phyloP scores from a whole-genome alignment of 805 yeast species.

The Lipomyces anomalus region DNA sequence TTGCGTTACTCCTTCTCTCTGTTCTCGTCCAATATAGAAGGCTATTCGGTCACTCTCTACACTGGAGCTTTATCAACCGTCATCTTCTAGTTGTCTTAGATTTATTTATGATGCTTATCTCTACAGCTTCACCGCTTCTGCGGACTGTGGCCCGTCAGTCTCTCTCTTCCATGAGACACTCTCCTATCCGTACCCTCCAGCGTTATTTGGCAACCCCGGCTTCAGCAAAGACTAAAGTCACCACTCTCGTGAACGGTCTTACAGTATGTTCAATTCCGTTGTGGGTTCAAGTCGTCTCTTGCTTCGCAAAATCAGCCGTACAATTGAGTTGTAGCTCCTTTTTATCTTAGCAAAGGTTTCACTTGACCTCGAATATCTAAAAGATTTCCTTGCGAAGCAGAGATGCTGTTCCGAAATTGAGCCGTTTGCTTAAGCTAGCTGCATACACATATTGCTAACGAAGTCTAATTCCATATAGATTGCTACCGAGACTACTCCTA shows the following conservation, averaged over 20 bases:
- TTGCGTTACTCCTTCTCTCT: too few species aligned
- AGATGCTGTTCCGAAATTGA: too few species aligned
- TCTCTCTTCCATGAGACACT: not conserved
- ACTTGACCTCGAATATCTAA: too few species aligned
- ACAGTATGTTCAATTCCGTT: conserved; percentile 46
- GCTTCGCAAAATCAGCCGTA: too few species aligned
- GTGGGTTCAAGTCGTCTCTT: not conserved
- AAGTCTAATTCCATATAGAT: conserved; percentile 9
- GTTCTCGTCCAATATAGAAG: too few species aligned
- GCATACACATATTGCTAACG: not conserved
- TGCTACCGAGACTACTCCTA: conserved; percentile 83
- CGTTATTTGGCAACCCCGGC: conserved; percentile 27
- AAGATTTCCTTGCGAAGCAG: too few species aligned
- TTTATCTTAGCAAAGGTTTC: too few species aligned
- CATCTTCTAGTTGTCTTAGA: too few species aligned
- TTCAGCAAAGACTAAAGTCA: conserved; percentile 51
- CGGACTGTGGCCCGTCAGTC: conserved; percentile 5
- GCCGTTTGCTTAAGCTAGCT: too few species aligned
- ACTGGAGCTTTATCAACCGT: too few species aligned
- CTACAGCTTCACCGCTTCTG: not conserved
- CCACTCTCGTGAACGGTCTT: conserved; percentile 81
- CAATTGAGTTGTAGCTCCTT: too few species aligned
- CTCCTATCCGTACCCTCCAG: conserved; percentile 4
- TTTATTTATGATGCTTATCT: conserved; percentile 1
- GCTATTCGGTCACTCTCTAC: too few species aligned